Base-by-base conservation (phyloP, 495 filamentous ascomycete species). In the Hypoxylon cercidicola region DNA sequence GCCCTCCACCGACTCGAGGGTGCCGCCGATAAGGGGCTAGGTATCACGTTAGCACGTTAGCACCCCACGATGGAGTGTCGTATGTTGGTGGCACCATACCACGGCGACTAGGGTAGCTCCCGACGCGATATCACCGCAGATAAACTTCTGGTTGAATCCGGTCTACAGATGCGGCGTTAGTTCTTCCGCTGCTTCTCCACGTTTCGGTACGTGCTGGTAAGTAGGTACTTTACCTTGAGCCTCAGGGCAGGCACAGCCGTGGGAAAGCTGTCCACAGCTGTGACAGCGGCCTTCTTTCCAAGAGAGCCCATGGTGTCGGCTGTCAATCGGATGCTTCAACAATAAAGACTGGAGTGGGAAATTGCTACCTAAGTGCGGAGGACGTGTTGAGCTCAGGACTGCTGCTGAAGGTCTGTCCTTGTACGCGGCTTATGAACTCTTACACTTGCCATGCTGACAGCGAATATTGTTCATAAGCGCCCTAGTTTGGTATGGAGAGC, bases 1-100 rank as follows among this genome's bases (percentile, higher is more conserved):
- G 49, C 43, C 34, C 48, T 48, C 58, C 12, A 62, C 58, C 40
- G 58, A 62, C 23, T 62, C 48, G 48, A 62, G 13, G 6, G 48
- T 45, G 47, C 58, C 58, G 8, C 32, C 16, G 16, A 34, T 19
- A 19, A 62, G 34, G 40, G 58, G 58, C 48, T 45, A 19, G 9
- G 18, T 23, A 23, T 16, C 16, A 23, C 7, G 18, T 8, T 18
- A 37, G 34, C 21, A 16, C 21, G 21, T 1, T 12, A 23, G 3
- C 12, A 45, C 21, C 18, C 6, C 7, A 18, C 18, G 18, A 13
- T 45, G 25, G 25, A n/a, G n/a, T 28, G 3, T 28, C 25, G 7
- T 28, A 28, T 19, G n/a, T n/a, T n/a, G n/a, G n/a, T n/a, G n/a
- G n/a, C n/a, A n/a, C n/a, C 43, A 19, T 45, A 45, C 43, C 9